phyloP scores from a whole-genome alignment of 1,139 yeast species.

The Yamadazyma sp. region DNA sequence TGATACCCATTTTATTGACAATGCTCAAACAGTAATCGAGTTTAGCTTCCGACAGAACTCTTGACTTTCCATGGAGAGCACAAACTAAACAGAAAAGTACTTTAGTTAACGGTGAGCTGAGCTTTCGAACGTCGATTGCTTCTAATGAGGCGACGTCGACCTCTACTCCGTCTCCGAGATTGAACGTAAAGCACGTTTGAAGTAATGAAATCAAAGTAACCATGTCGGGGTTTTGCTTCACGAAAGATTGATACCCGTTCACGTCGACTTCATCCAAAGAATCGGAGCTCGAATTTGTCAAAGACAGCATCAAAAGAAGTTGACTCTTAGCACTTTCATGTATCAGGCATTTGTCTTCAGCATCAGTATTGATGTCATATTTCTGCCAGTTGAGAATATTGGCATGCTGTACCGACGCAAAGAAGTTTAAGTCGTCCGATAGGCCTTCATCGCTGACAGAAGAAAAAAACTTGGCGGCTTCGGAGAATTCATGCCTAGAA shows the following conservation, averaged over 20 bases:
- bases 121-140: background rate
- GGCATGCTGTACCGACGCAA: background rate
- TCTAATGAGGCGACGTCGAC: background rate
- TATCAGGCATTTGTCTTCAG: no score
- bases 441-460: background rate
- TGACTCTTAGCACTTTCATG: background rate
- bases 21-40: conserved; percentile 4
- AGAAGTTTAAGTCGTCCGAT: background rate
- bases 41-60: conserved; percentile 8
- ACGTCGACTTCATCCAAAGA: background rate
- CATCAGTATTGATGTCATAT: background rate
- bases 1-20: background rate
- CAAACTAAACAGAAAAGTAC: conserved; percentile 5
- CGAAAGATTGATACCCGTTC: background rate
- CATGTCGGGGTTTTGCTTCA: background rate
- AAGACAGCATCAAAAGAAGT: background rate
- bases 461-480: background rate
- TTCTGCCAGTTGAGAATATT: background rate
- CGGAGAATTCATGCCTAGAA: background rate
- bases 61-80: conserved; percentile 16
- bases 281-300: background rate
- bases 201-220: background rate
- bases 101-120: conserved; percentile 2
- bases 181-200: background rate
- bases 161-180: no score